Conservation (phyloP, 352 stramenopile genomes). For the Pythium sp. region DNA sequence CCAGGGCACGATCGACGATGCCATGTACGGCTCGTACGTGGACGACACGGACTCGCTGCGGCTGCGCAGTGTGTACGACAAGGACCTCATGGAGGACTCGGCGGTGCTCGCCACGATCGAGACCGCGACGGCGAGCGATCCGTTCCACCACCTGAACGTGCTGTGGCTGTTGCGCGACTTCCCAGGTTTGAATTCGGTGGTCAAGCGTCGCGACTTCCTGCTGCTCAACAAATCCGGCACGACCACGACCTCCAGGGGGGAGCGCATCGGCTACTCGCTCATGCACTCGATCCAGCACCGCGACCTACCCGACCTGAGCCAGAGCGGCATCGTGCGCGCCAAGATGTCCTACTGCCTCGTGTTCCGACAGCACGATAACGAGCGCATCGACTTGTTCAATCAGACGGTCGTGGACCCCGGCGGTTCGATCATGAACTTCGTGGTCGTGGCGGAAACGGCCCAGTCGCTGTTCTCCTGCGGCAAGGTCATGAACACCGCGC, state of each 20-base stretch:
- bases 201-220: conserved; percentile 45
- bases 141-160: conserved; percentile 58
- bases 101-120: conserved; percentile 44
- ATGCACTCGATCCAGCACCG: conserved; percentile 53
- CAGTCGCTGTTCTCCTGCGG: conserved; percentile 25
- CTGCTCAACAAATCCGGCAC: conserved; percentile 38
- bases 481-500: conserved; percentile 32
- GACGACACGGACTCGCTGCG: conserved; percentile 39
- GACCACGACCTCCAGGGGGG: conserved; percentile 36
- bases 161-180: conserved; percentile 40
- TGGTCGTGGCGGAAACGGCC: conserved; percentile 32
- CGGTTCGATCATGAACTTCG: conserved; percentile 34
- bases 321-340: conserved; percentile 35
- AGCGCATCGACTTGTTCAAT: conserved; percentile 41
- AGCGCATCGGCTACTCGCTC: conserved; percentile 46
- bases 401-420: conserved; percentile 36
- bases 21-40: conserved; percentile 42
- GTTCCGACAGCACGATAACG: conserved; percentile 36
- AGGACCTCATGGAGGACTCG: conserved; percentile 52
- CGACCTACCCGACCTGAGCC: conserved; percentile 37
- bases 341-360: conserved; percentile 41
- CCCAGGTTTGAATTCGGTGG: conserved; percentile 26
- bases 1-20: conserved; percentile 47
- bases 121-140: conserved; percentile 38
- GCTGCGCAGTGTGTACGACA: conserved; percentile 29